Conservation (phyloP, 2,329 filamentous ascomycete genomes). For the Trichoderma pleuroti region DNA sequence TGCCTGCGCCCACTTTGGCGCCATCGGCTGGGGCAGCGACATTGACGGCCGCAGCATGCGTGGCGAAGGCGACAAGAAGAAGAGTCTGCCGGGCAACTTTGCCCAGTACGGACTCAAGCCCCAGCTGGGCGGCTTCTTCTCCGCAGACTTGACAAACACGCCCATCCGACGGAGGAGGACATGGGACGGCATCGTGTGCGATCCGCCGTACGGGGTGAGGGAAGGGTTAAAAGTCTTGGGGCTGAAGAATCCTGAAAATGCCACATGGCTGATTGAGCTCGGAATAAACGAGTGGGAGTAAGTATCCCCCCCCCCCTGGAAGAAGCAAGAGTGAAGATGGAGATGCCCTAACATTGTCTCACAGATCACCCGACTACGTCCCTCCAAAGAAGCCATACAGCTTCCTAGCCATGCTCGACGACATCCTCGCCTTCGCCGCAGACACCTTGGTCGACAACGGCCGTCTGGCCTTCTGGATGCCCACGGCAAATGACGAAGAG, state of each 20-base stretch:
- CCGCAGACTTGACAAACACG: slow-evolving; percentile 83
- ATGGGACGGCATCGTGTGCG: slow-evolving; percentile 89
- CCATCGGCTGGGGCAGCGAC: slow-evolving; percentile 78
- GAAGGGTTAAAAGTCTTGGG: slow-evolving; percentile 90
- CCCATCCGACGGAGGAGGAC: slow-evolving; percentile 62
- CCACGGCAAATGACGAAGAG: slow-evolving; percentile 76
- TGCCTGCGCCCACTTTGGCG: slow-evolving; percentile 86
- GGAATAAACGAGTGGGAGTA: slow-evolving; percentile 68
- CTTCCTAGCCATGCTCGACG: slow-evolving; percentile 83
- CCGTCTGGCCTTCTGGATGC: slow-evolving; percentile 94
- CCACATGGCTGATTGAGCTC: slow-evolving; percentile 60
- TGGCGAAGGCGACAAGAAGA: slow-evolving; percentile 57
- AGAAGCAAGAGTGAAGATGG: not conserved
- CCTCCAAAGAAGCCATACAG: slow-evolving; percentile 90
- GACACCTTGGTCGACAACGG: slow-evolving; percentile 74
- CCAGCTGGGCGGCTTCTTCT: slow-evolving; percentile 72
- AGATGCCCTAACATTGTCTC: not conserved
- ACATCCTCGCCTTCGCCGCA: slow-evolving; percentile 80
- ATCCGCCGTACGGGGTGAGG: slow-evolving; percentile 92
- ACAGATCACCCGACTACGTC: slow-evolving; percentile 61
- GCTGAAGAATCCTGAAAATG: slow-evolving; percentile 61
- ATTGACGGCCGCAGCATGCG: slow-evolving; percentile 89
- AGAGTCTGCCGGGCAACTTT: slow-evolving; percentile 66
- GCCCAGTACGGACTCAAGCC: slow-evolving; percentile 70
- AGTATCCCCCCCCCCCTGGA: slow-evolving; percentile 24